phyloP scores from a whole-genome alignment of 2,329 filamentous ascomycete species.

The Phialophora chinensis region DNA sequence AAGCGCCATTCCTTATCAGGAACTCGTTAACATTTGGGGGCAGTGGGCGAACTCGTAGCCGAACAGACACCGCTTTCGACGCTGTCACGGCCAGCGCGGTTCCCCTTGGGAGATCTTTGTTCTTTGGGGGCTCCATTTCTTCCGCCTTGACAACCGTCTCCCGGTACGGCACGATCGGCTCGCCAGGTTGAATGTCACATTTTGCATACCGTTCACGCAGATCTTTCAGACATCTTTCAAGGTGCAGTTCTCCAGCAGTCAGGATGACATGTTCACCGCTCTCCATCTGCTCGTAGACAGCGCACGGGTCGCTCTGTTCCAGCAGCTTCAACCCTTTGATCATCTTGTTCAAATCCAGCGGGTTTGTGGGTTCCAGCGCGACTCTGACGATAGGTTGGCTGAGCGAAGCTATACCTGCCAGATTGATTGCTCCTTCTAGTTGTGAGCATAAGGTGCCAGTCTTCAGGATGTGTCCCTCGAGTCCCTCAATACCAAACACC shows the following conservation, averaged over 20 bases:
- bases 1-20: slow-evolving; percentile 76
- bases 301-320: slow-evolving; percentile 93
- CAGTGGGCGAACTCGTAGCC: slow-evolving; percentile 77
- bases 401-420: slow-evolving; percentile 81
- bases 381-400: slow-evolving; percentile 94
- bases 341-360: slow-evolving; percentile 92
- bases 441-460: slow-evolving; percentile 92
- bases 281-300: slow-evolving; percentile 89
- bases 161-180: slow-evolving; percentile 92
- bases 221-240: slow-evolving; percentile 93
- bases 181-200: slow-evolving; percentile 92
- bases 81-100: slow-evolving; percentile 75
- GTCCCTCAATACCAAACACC: slow-evolving; percentile 90
- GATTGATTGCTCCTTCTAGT: slow-evolving; percentile 82
- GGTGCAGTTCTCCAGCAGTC: slow-evolving; percentile 90
- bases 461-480: slow-evolving; percentile 93
- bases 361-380: slow-evolving; percentile 90
- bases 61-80: slow-evolving; percentile 83
- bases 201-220: slow-evolving; percentile 88
- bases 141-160: slow-evolving; percentile 87
- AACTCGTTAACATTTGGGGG: slow-evolving; percentile 82
- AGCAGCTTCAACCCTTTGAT: slow-evolving; percentile 83
- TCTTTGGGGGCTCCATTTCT: slow-evolving; percentile 89
- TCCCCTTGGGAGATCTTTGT: slow-evolving; percentile 85
- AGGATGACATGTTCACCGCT: slow-evolving; percentile 94